phyloP scores from a whole-genome alignment of 2,329 filamentous ascomycete genomes.

The Westerdykella sp. region DNA sequence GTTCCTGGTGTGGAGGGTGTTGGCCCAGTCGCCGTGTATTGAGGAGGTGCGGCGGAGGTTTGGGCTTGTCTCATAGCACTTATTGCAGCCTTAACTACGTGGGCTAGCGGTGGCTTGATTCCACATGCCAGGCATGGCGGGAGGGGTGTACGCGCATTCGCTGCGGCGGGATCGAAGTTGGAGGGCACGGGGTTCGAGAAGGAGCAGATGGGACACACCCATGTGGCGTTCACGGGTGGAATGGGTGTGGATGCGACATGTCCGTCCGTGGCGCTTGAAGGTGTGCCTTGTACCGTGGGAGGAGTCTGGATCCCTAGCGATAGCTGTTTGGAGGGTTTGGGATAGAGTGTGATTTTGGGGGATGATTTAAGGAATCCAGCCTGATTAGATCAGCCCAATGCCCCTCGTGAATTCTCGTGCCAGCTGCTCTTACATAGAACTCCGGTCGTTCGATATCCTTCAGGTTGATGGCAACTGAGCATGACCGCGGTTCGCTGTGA shows the following conservation, averaged over 20 bases:
- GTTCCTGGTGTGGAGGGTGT: conserved; percentile 5
- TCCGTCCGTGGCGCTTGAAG: conserved; percentile 25
- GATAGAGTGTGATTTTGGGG: conserved; percentile 81
- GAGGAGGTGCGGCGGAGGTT: conserved; percentile 21
- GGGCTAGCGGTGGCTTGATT: conserved; percentile 79
- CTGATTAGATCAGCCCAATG: conserved; percentile 38
- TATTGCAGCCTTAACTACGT: conserved; percentile 82
- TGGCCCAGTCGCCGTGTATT: conserved; percentile 35
- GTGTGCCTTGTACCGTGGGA: conserved; percentile 39
- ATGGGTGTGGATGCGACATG: conserved; percentile 41
- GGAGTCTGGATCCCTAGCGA: conserved; percentile 51
- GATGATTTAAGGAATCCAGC: conserved; percentile 94
- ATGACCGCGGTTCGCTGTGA: conserved; percentile 73
- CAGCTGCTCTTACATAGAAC: conserved; percentile 60
- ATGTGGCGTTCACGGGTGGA: conserved; percentile 57
- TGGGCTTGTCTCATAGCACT: conserved; percentile 60
- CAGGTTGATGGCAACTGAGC: conserved; percentile 78
- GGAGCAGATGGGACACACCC: conserved; percentile 94
- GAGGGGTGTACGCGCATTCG: conserved; percentile 70
- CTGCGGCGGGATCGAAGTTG: conserved; percentile 83
- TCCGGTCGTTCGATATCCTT: conserved; percentile 89
- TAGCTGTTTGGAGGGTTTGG: conserved; percentile 67
- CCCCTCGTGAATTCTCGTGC: conserved; percentile 1
- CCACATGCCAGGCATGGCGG: conserved; percentile 89
- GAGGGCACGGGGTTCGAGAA: conserved; percentile 89